Conservation (phyloP, 2,329 filamentous ascomycete genomes). For the Phialocephala subalpina region DNA sequence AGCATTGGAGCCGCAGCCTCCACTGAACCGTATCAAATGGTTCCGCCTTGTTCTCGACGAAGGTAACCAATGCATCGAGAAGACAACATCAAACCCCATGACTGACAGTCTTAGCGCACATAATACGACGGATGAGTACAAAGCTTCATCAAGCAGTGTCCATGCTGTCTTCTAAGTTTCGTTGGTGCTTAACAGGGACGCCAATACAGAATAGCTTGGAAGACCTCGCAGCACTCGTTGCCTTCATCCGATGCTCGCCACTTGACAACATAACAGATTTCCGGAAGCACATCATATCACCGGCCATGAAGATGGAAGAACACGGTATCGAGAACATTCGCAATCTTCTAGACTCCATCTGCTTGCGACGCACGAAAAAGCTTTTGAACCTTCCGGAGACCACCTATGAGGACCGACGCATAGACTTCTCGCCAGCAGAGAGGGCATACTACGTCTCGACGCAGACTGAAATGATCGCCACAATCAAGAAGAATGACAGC, state of each 20-base stretch:
- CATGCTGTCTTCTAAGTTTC: constrained; percentile 51
- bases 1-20: constrained; percentile 31
- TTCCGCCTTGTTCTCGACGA: constrained; percentile 54
- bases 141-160: constrained; percentile 52
- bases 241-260: constrained; percentile 30
- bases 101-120: constrained; percentile 51
- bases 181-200: constrained; percentile 44
- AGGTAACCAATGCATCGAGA: constrained; percentile 44
- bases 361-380: constrained; percentile 52
- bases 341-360: constrained; percentile 48
- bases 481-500: constrained; percentile 19
- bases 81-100: no score
- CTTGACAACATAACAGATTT: constrained; percentile 27
- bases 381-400: constrained; percentile 48
- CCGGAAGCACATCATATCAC: constrained; percentile 31
- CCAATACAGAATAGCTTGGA: constrained; percentile 45
- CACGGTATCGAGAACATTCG: constrained; percentile 41
- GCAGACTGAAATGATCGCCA: constrained; percentile 17
- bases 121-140: constrained; percentile 56
- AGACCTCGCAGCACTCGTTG: constrained; percentile 42
- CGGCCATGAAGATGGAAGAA: constrained; percentile 37
- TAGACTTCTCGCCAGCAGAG: constrained; percentile 46
- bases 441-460: constrained; percentile 20
- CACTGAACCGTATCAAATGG: constrained; percentile 49
- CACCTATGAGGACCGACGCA: constrained; percentile 33